phyloP scores from a whole-genome alignment of 164 flowering plant species.

The Berberis vulgaris region DNA sequence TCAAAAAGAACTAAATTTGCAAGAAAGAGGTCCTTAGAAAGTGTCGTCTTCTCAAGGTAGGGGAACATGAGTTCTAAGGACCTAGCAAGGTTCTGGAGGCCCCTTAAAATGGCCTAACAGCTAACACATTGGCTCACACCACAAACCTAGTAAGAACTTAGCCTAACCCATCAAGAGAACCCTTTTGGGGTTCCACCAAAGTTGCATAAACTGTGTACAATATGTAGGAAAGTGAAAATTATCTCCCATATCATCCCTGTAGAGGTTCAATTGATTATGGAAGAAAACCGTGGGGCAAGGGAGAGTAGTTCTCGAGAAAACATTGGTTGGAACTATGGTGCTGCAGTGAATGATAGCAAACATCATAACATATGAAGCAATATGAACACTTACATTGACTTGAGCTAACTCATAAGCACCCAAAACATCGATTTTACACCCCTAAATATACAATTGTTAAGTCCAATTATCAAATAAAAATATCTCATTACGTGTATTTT shows the following conservation, averaged over 20 bases:
- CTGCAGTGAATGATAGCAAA: no score
- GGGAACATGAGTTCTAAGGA: conserved; percentile 82
- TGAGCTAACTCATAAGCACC: no score
- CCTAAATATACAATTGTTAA: no score
- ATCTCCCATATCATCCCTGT: conserved; percentile 82
- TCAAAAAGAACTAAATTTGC: background rate
- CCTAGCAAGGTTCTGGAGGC: conserved; percentile 93
- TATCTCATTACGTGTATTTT: no score
- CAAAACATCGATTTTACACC: no score
- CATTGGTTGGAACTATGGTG: no score
- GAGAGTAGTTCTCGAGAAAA: no score
- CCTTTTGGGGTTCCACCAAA: conserved; percentile 75
- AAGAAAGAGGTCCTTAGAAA: conserved; percentile 3
- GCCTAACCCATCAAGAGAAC: conserved; percentile 53
- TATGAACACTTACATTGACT: no score
- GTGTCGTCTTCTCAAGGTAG: conserved; percentile 34
- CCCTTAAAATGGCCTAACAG: conserved; percentile 82
- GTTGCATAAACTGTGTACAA: conserved; percentile 78
- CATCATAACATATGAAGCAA: no score
- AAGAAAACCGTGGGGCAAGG: no score
- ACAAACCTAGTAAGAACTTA: conserved; percentile 68
- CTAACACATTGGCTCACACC: conserved; percentile 83
- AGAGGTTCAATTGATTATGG: conserved; percentile 22
- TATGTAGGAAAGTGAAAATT: conserved; percentile 62
- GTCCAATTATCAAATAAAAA: no score